Conservation (phyloP, 2,329 filamentous ascomycete species). For the Teratosphaeriaceae sp. region DNA sequence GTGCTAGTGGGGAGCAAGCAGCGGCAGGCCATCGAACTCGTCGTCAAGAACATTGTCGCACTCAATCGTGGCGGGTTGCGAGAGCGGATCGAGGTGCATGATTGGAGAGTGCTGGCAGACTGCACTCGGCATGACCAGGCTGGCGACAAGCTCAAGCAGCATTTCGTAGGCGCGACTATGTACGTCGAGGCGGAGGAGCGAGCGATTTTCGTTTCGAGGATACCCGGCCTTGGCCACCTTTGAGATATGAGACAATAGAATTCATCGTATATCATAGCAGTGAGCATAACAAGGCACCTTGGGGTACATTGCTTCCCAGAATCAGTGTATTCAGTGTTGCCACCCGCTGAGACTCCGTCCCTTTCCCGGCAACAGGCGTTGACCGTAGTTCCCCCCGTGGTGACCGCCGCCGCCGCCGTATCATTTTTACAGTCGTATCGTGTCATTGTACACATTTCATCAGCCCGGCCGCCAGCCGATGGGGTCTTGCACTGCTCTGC, state of each 20-base stretch:
- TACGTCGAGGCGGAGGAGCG: slow-evolving; percentile 18
- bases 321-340: too few species aligned
- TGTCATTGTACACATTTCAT: slow-evolving; percentile 1
- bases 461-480: slow-evolving; percentile 25
- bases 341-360: too few species aligned
- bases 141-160: slow-evolving; percentile 7
- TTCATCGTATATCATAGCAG: too few species aligned
- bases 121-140: slow-evolving; percentile 14
- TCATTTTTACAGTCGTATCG: too few species aligned
- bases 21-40: slow-evolving; percentile 6
- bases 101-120: slow-evolving; percentile 27
- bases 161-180: slow-evolving; percentile 23
- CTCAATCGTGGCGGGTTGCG: slow-evolving; percentile 20
- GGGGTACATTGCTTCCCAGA: too few species aligned
- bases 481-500: slow-evolving; percentile 20
- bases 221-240: slow-evolving; percentile 5
- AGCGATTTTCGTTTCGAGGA: slow-evolving; percentile 16
- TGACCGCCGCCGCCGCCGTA: too few species aligned
- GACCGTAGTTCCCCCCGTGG: too few species aligned
- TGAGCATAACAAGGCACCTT: too few species aligned
- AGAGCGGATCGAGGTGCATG: slow-evolving; percentile 25
- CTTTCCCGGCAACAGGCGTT: too few species aligned
- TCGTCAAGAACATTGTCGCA: slow-evolving; percentile 14
- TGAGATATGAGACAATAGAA: too few species aligned
- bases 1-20: slow-evolving; percentile 27